Evolutionary conservation across 768 basidiomycete species (phyloP).

Genomic region (Russula earlei): DNA sequence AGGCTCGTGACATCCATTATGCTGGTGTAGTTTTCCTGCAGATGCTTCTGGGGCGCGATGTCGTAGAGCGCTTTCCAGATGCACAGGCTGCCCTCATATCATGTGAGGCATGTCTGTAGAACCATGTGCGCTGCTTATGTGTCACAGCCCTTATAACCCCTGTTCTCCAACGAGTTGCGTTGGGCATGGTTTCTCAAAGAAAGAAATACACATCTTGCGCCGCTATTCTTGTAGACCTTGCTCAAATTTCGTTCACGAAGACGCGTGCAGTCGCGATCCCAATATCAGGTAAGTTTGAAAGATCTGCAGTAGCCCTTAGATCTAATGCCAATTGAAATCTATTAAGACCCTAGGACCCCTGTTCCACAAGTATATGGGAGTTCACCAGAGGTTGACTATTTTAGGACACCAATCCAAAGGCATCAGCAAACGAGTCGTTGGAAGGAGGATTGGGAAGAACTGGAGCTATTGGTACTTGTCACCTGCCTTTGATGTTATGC

Average conservation of each 20-base stretch:
- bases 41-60: conserved; percentile 76
- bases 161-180: conserved; percentile 39
- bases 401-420: conserved; percentile 32
- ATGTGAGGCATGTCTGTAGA: conserved; percentile 33
- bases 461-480: conserved; percentile 60
- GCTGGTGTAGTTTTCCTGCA: conserved; percentile 73
- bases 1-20: conserved; percentile 72
- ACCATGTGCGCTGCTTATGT: background rate
- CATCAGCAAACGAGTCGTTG: conserved; percentile 64
- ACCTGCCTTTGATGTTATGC: background rate
- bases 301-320: background rate
- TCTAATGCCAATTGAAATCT: background rate
- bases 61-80: conserved; percentile 42
- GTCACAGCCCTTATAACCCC: conserved; percentile 44
- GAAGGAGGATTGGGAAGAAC: conserved; percentile 90
- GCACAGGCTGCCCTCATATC: conserved; percentile 48
- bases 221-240: conserved; percentile 46
- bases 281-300: conserved; percentile 21
- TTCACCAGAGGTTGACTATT: conserved; percentile 64
- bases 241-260: conserved; percentile 11
- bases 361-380: conserved; percentile 34
- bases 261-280: conserved; percentile 21
- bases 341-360: conserved; percentile 40
- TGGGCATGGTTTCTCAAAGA: conserved; percentile 51
- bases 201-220: conserved; percentile 49